Percentiles rank a stretch among this genome's conserved stretches.
Conservation (phyloP, 192 early-diverging fungal genomes). For the Helicostylum pulchrum region DNA sequence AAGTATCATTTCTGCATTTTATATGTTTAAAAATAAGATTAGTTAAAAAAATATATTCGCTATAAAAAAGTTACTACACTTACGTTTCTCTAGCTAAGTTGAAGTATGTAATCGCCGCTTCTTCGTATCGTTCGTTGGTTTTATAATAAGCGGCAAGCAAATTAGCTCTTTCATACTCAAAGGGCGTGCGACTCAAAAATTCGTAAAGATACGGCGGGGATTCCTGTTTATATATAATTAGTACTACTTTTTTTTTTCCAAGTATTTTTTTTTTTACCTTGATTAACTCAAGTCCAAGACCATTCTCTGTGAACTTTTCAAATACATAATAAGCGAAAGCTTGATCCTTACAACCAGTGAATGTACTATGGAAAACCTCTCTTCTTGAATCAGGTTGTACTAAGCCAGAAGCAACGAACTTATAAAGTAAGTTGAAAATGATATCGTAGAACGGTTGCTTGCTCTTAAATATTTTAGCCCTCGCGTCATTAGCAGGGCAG, state of each 20-base stretch:
- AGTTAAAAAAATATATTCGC: neutral
- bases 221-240: neutral
- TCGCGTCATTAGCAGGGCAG: neutral
- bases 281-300: neutral
- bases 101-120: neutral
- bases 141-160: conserved; percentile 14
- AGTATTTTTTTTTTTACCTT: neutral
- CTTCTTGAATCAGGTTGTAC: neutral
- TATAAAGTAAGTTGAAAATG: neutral
- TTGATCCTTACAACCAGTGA: neutral
- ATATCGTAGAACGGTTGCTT: conserved; percentile 5
- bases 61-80: neutral
- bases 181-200: neutral
- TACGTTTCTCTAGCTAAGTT: neutral
- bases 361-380: neutral
- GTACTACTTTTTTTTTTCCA: neutral
- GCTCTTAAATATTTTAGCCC: neutral
- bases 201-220: neutral
- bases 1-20: neutral
- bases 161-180: neutral
- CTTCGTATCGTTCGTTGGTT: conserved; percentile 12
- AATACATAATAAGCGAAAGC: neutral
- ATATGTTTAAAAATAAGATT: neutral
- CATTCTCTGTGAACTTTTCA: neutral
- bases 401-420: neutral